Evolutionary conservation across 2,329 filamentous ascomycete species (phyloP), one percentile per base, ranked within the genome.

Genomic region (Acrocalymma vagum): DNA sequence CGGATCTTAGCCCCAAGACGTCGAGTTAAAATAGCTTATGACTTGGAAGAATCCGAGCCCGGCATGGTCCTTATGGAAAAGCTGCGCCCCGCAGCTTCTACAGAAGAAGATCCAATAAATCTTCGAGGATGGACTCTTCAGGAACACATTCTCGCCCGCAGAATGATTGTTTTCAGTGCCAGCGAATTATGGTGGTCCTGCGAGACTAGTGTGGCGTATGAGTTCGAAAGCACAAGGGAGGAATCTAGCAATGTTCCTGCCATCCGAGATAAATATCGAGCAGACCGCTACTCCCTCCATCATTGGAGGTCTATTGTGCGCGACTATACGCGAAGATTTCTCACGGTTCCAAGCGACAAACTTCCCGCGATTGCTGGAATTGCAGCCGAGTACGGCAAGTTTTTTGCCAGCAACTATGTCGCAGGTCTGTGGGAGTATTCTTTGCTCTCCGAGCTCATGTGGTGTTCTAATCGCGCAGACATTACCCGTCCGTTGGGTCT

Each of bases 281-380:
- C 11, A 3, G 34, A 37, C 6, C n/a, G 14, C 20, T 24, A n/a
- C 9, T 37, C 26, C 6, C 18, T 47, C 24, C 14, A 30, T 7
- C 24, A 38, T 9, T 52, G 45, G 45, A 28, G 42, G 11, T 40
- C 29, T 9, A 41, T 48, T 10, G 44, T 52, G 9, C 45, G 33
- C 20, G 42, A 43, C n/a, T 54, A 54, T 18, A 48, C 48, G 1
- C 41, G 48, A 9, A 21, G 47, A 7, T 54, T 47, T 25, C 28
- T 55, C 8, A 52, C 38, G 1, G 29, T 33, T 16, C 37, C 48
- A 16, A 29, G 21, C 14, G 51, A 55, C 35, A 52, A 55, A 22
- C 33, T 49, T 6, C 33, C 42, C 2, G 45, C 45, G 6, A 43
- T 45, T 22, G 39, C 42, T 8, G 41, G 42, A 14, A 27, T 50